phyloP scores from a whole-genome alignment of 2,329 filamentous ascomycete genomes.

The Teratosphaeria epicoccoides region DNA sequence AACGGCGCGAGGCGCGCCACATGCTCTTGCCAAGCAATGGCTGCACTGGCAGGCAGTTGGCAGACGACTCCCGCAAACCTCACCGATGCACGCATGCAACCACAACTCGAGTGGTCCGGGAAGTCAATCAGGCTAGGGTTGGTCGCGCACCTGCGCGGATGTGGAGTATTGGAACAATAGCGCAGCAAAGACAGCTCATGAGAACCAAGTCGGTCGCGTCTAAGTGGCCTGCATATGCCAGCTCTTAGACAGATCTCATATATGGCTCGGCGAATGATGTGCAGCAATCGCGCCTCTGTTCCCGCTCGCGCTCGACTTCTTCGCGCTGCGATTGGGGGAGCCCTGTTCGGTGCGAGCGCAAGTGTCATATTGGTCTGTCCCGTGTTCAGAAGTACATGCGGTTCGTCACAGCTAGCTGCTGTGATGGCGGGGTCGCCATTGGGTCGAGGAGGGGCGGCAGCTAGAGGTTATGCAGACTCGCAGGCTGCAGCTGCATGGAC shows the following conservation, averaged over 20 bases:
- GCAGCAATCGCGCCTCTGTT: conserved; percentile 12
- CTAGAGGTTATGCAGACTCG: conserved; percentile 10
- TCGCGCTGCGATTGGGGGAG: not conserved
- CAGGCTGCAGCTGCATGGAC: not conserved
- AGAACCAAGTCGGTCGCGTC: not conserved
- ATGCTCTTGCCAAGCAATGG: conserved; percentile 1
- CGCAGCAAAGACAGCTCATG: not conserved
- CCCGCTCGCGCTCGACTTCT: conserved; percentile 3
- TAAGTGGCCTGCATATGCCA: not conserved
- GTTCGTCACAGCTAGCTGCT: conserved; percentile 15
- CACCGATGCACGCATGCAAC: not conserved
- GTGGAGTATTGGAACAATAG: not conserved
- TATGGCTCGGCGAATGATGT: conserved; percentile 9
- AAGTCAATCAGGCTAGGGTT: not conserved
- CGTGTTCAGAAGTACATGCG: conserved; percentile 32
- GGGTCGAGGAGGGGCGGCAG: conserved; percentile 9
- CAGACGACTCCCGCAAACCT: not conserved
- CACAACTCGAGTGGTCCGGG: not conserved
- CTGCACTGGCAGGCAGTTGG: not conserved
- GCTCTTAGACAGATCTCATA: not conserved
- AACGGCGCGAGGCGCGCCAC: not conserved
- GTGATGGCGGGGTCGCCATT: conserved; percentile 3
- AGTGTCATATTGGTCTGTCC: conserved; percentile 14
- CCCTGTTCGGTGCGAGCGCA: not conserved
- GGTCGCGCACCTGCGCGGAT: not conserved